Evolutionary conservation across 2,329 filamentous ascomycete species (phyloP).

Genomic region (Byssothecium circinans): DNA sequence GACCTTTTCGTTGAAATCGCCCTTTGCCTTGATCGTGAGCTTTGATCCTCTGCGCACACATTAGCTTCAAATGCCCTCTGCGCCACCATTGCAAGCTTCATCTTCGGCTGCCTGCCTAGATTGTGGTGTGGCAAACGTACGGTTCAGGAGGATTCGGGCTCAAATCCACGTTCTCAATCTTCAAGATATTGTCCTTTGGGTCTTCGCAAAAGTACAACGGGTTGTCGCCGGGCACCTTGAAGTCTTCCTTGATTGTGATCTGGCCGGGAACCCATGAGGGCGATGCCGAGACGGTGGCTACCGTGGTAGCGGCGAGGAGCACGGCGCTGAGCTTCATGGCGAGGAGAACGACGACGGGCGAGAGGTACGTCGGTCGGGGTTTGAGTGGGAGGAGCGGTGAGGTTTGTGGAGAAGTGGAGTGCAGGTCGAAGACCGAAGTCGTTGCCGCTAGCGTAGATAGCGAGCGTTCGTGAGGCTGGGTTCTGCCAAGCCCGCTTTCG

Average conservation of each 20-base stretch:
- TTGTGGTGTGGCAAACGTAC: slow-evolving; percentile 58
- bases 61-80: slow-evolving; percentile 3
- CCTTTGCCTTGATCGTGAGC: slow-evolving; percentile 77
- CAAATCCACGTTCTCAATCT: slow-evolving; percentile 78
- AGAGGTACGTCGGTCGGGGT: neutral
- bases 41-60: slow-evolving; percentile 65
- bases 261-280: slow-evolving; percentile 51
- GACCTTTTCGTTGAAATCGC: slow-evolving; percentile 72
- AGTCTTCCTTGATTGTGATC: slow-evolving; percentile 54
- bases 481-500: neutral
- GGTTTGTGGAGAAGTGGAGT: neutral
- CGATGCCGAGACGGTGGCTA: slow-evolving; percentile 48
- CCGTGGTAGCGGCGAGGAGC: slow-evolving; percentile 48
- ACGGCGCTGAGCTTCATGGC: slow-evolving; percentile 40
- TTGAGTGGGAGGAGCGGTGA: neutral
- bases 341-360: neutral
- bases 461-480: neutral
- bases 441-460: neutral
- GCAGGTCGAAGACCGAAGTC: neutral
- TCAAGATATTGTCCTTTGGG: slow-evolving; percentile 69
- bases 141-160: slow-evolving; percentile 81
- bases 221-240: slow-evolving; percentile 79
- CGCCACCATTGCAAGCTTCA: neutral
- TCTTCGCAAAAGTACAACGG: slow-evolving; percentile 78
- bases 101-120: neutral